A percentile compares a stretch with the other conserved stretches of the same genome.
Evolutionary conservation across 176 grass and related monocot genomes (phyloP).

Genomic region (Lolium rigidum): DNA sequence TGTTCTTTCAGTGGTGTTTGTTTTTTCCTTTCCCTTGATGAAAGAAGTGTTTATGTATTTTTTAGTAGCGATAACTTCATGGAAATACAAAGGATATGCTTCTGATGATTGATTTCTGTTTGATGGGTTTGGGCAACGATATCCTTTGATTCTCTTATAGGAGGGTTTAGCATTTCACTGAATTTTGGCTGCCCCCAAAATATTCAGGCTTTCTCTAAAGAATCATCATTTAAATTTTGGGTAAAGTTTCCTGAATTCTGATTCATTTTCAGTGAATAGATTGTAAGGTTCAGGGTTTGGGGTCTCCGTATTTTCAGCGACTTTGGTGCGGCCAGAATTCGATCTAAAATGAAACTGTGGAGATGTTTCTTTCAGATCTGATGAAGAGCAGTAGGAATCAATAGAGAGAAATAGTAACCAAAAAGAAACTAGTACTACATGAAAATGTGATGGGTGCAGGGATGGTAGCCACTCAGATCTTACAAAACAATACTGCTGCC

Average conservation of each 20-base stretch:
- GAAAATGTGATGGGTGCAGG: not conserved
- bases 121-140: not conserved
- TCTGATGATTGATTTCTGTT: not conserved
- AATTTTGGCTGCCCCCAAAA: not conserved
- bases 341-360: not conserved
- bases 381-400: not conserved
- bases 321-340: not conserved
- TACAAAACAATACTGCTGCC: not conserved
- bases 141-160: not conserved
- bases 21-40: not conserved
- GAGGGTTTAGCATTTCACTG: not conserved
- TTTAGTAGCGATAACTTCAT: not conserved
- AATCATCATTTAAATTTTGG: not conserved
- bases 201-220: not conserved
- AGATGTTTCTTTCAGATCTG: constrained; percentile 11
- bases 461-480: not conserved
- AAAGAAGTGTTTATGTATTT: not conserved
- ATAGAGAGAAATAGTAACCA: not conserved
- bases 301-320: not conserved
- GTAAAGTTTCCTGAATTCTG: not conserved
- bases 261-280: not conserved
- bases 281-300: not conserved
- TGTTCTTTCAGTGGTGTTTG: not conserved
- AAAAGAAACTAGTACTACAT: not conserved
- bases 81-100: not conserved